Percentiles rank a stretch among this genome's conserved stretches.
These are phyloP conservation scores for Entomortierella lignicola DNA, from an alignment of 192 early-diverging fungal species.

Conservation along the genomic window DNA sequence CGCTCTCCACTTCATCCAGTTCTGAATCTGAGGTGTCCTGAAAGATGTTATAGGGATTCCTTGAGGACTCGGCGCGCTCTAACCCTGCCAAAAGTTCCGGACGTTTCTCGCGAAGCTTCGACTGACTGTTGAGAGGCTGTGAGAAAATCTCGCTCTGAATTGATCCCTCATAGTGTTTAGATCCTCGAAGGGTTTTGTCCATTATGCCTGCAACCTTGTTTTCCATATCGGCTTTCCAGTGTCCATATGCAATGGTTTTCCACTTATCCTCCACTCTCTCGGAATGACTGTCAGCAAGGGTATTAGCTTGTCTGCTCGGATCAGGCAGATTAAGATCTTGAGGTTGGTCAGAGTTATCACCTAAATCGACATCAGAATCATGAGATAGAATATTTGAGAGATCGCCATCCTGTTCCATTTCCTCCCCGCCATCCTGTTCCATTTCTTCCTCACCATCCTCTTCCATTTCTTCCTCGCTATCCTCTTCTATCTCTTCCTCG, in stretches of 20 bases:
- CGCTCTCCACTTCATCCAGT: constrained; percentile 25
- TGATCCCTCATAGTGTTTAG: background rate
- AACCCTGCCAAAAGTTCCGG: background rate
- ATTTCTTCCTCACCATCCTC: background rate
- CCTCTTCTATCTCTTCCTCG: too few species aligned
- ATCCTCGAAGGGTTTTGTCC: background rate
- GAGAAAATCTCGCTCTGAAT: background rate
- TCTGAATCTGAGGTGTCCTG: constrained; percentile 21
- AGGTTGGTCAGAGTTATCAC: too few species aligned
- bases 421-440: background rate
- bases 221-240: background rate
- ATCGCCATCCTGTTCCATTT: background rate
- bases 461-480: too few species aligned
- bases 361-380: too few species aligned
- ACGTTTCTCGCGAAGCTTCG: background rate
- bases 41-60: constrained; percentile 6
- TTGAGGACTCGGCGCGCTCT: constrained; percentile 2
- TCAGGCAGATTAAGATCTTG: too few species aligned
- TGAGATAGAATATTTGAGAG: too few species aligned
- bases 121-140: constrained; percentile 6
- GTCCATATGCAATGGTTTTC: background rate
- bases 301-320: too few species aligned
- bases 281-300: too few species aligned
- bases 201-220: background rate
- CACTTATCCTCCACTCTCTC: background rate